Conservation (phyloP, 371 early-diverging fungal genomes). For the Circinella umbellata region DNA sequence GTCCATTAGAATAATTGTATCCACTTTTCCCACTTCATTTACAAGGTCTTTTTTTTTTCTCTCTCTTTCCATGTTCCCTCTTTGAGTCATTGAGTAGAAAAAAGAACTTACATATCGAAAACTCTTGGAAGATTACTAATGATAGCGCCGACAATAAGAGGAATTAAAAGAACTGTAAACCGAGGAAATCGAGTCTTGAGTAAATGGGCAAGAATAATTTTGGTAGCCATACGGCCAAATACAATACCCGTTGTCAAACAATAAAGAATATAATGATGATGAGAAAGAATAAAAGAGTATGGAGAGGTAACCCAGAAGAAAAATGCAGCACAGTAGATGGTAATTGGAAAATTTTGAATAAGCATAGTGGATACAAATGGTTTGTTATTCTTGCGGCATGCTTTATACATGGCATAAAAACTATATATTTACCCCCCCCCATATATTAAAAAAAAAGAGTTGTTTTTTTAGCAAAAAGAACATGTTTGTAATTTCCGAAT, state of each 20-base stretch:
- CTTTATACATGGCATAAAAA: conserved; percentile 66
- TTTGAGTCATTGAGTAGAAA: too few relatives aligned
- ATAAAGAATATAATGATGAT: conserved; percentile 76
- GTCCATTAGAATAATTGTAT: background rate
- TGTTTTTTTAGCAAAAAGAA: too few relatives aligned
- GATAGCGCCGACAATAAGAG: conserved; percentile 75
- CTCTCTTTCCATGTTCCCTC: too few relatives aligned
- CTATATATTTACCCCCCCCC: conserved; percentile 12
- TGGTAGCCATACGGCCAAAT: conserved; percentile 89
- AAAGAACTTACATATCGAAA: conserved; percentile 44
- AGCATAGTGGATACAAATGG: conserved; percentile 66
- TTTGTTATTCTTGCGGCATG: conserved; percentile 67
- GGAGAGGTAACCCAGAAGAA: conserved; percentile 76
- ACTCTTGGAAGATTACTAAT: conserved; percentile 64
- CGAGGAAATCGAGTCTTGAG: conserved; percentile 81
- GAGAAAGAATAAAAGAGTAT: conserved; percentile 64
- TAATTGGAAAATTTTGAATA: conserved; percentile 68
- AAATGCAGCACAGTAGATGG: conserved; percentile 56
- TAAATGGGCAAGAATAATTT: conserved; percentile 88
- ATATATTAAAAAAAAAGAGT: too few relatives aligned
- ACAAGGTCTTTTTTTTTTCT: too few relatives aligned
- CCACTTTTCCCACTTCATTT: background rate
- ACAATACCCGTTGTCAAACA: conserved; percentile 76
- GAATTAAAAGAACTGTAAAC: conserved; percentile 77
- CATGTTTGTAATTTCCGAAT: too few relatives aligned